Percentiles rank a stretch among this genome's conserved stretches.
Evolutionary conservation across 306 rosid species (phyloP).

Genomic region (Notholithocarpus densiflorus): DNA sequence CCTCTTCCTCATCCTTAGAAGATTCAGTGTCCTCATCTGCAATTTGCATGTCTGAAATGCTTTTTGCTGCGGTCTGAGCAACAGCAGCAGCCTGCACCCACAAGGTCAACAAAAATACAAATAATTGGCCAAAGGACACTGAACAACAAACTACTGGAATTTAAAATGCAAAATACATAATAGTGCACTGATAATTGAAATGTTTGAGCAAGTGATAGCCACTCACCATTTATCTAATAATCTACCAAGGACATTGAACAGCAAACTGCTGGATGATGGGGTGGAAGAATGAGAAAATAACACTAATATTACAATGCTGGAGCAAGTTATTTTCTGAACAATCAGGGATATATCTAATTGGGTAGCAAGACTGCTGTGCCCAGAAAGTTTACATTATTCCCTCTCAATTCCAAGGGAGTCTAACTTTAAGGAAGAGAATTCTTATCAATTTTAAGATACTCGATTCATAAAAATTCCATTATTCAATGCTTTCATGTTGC

Average conservation of each 20-base stretch:
- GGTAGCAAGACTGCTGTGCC: neutral
- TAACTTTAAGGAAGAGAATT: neutral
- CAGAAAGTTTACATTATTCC: neutral
- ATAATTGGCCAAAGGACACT: neutral
- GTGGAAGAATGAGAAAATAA: neutral
- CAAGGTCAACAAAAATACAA: conserved; percentile 10
- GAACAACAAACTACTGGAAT: conserved; percentile 8
- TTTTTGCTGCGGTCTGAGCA: conserved; percentile 86
- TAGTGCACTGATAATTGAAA: neutral
- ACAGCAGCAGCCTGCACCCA: conserved; percentile 76
- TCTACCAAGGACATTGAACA: neutral
- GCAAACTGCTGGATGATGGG: neutral
- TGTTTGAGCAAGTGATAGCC: neutral
- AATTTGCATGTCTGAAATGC: conserved; percentile 60
- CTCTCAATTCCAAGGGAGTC: neutral
- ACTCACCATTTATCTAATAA: neutral
- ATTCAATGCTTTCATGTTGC: neutral
- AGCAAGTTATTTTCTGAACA: neutral
- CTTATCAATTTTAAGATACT: neutral
- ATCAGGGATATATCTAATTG: neutral
- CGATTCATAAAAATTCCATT: neutral
- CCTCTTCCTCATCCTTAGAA: conserved; percentile 53
- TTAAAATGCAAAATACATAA: neutral
- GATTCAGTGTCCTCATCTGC: conserved; percentile 49
- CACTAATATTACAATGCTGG: neutral